phyloP scores from a whole-genome alignment of 305 asterid species.

The Fraxinus floribunda region DNA sequence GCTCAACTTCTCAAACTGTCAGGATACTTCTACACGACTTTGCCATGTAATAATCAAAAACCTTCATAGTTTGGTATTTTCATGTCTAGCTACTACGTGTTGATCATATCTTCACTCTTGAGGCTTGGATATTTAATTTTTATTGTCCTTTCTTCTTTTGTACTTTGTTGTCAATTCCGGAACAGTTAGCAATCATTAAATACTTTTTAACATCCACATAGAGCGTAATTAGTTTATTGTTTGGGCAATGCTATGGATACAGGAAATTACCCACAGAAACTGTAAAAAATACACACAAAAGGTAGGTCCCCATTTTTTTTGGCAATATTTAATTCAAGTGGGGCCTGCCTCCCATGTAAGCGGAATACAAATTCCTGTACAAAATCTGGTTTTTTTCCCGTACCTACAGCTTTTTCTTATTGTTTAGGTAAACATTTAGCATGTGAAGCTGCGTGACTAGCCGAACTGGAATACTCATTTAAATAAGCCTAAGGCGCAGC shows the following conservation, averaged over 20 bases:
- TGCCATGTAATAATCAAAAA: neutral
- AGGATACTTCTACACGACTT: neutral
- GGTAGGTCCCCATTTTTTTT: no score
- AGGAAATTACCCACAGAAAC: no score
- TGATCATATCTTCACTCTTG: neutral
- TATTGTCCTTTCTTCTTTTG: neutral
- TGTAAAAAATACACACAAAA: no score
- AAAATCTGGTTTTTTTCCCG: no score
- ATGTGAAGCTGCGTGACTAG: neutral
- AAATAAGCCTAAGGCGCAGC: neutral
- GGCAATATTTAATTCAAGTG: no score
- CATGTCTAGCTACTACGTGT: no score
- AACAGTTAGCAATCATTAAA: neutral
- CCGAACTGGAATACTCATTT: neutral
- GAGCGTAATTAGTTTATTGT: neutral
- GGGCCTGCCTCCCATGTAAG: no score
- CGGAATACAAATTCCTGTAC: no score
- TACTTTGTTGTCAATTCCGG: neutral
- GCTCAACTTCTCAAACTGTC: no score
- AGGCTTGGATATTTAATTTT: neutral
- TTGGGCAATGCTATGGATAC: neutral
- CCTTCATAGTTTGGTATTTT: neutral
- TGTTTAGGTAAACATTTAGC: neutral
- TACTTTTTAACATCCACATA: neutral
- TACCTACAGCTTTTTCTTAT: no score